These are phyloP conservation scores for Zygosaccharomyces bisporus DNA, from an alignment of 805 yeast genomes.

Conservation along the genomic window DNA sequence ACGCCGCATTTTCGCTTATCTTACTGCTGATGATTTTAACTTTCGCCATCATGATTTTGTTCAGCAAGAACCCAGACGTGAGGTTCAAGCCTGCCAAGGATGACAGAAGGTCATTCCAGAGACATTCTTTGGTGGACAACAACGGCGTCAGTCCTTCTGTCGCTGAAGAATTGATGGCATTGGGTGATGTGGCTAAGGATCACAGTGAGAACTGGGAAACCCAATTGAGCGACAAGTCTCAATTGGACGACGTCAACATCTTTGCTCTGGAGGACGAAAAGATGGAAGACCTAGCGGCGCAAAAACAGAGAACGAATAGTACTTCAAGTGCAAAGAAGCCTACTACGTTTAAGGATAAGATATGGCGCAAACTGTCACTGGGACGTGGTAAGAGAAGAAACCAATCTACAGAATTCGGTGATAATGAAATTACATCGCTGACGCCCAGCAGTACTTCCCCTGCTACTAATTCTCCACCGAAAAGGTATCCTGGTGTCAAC, in stretches of 20 bases:
- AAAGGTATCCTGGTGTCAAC: conserved; percentile 25
- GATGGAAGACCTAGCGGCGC: conserved; percentile 13
- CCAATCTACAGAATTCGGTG: conserved; percentile 2
- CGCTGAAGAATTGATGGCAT: conserved; percentile 57
- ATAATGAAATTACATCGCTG: conserved; percentile 11
- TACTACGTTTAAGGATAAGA: conserved; percentile 24
- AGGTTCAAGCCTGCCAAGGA: conserved; percentile 86
- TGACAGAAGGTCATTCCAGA: conserved; percentile 88
- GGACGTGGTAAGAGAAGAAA: conserved; percentile 13
- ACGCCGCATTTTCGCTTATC: conserved; percentile 82
- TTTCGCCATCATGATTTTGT: conserved; percentile 56
- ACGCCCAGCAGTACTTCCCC: conserved; percentile 16
- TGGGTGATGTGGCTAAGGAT: conserved; percentile 79
- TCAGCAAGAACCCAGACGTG: conserved; percentile 83
- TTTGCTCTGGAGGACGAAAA: conserved; percentile 19
- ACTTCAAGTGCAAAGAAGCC: conserved; percentile 14
- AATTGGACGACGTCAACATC: conserved; percentile 8
- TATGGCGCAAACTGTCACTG: conserved; percentile 25
- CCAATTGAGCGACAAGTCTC: conserved; percentile 40
- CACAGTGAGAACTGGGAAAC: conserved; percentile 73
- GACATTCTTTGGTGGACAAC: conserved; percentile 33
- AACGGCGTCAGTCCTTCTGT: conserved; percentile 35
- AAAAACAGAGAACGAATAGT: conserved; percentile 14
- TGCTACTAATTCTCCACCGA: conserved; percentile 11
- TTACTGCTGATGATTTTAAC: conserved; percentile 67